Evolutionary conservation across 140 eudicot genomes (phyloP).

Genomic region (Erigeron philadelphicus): DNA sequence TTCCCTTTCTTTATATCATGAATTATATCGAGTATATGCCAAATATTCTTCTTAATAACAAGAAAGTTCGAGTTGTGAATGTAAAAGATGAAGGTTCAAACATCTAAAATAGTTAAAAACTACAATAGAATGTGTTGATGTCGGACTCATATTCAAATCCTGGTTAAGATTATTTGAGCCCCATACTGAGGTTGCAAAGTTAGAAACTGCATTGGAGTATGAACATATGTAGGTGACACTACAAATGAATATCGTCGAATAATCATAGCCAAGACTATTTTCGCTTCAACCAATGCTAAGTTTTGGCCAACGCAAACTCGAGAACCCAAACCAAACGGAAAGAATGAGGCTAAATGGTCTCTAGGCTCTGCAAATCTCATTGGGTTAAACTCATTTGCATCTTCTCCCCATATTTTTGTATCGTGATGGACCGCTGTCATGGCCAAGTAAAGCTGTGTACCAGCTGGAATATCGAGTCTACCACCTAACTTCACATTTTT

Average conservation of each 20-base stretch:
- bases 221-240: conserved; percentile 69
- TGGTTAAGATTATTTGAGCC: conserved; percentile 59
- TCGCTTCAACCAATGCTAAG: conserved; percentile 65
- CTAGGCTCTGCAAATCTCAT: conserved; percentile 49
- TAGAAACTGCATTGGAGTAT: conserved; percentile 63
- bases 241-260: conserved; percentile 41
- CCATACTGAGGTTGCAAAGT: conserved; percentile 83
- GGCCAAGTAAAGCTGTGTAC: conserved; percentile 61
- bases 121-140: no score
- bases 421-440: conserved; percentile 69
- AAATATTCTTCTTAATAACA: no score
- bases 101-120: no score
- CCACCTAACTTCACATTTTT: conserved; percentile 44
- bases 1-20: no score
- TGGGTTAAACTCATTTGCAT: conserved; percentile 74
- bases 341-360: conserved; percentile 64
- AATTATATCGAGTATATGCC: no score
- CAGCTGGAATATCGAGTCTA: conserved; percentile 46
- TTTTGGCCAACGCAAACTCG: conserved; percentile 78
- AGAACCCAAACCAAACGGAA: conserved; percentile 73
- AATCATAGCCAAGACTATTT: conserved; percentile 50
- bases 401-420: conserved; percentile 63
- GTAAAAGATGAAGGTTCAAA: no score
- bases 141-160: conserved; percentile 6
- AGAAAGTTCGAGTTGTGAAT: no score